A percentile compares a stretch with the other conserved stretches of the same genome.
phyloP scores from a whole-genome alignment of 225 moss, liverwort and hornwort genomes.

The Physcomitrium patens region DNA sequence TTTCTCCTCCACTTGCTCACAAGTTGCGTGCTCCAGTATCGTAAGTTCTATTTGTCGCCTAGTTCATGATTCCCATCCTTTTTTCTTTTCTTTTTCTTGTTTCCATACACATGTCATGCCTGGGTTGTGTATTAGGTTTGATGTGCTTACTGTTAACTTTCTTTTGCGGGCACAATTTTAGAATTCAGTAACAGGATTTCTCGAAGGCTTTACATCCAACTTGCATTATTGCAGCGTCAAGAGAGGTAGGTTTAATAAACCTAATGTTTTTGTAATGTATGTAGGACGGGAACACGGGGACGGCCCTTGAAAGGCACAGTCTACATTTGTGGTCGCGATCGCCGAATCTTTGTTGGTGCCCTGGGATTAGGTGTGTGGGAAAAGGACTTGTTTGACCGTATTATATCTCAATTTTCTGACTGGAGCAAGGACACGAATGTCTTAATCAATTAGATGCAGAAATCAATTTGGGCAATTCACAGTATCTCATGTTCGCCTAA shows the following conservation, averaged over 20 bases:
- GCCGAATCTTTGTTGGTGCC: slow-evolving; percentile 58
- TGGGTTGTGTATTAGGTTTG: slow-evolving; percentile 11
- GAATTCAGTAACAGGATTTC: background rate
- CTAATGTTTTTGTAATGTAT: slow-evolving; percentile 31
- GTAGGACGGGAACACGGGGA: slow-evolving; percentile 68
- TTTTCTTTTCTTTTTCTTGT: background rate
- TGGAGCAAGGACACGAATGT: no score
- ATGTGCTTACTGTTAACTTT: background rate
- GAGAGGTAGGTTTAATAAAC: slow-evolving; percentile 10
- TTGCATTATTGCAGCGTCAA: background rate
- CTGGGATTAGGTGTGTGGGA: slow-evolving; percentile 55
- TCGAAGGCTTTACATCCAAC: background rate
- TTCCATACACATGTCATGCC: slow-evolving; percentile 15
- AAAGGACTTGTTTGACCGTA: background rate
- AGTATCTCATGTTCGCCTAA: background rate
- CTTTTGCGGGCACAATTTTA: background rate
- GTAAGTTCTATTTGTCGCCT: slow-evolving; percentile 31
- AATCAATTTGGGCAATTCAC: background rate
- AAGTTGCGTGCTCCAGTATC: slow-evolving; percentile 69
- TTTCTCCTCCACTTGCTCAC: slow-evolving; percentile 75
- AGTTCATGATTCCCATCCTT: background rate
- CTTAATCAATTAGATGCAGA: background rate
- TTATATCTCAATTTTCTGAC: background rate
- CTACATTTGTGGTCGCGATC: slow-evolving; percentile 74
- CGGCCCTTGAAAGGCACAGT: slow-evolving; percentile 72